Evolutionary conservation across 108 stramenopile genomes (phyloP).

Genomic region (Pseudonitzschia pungens): DNA sequence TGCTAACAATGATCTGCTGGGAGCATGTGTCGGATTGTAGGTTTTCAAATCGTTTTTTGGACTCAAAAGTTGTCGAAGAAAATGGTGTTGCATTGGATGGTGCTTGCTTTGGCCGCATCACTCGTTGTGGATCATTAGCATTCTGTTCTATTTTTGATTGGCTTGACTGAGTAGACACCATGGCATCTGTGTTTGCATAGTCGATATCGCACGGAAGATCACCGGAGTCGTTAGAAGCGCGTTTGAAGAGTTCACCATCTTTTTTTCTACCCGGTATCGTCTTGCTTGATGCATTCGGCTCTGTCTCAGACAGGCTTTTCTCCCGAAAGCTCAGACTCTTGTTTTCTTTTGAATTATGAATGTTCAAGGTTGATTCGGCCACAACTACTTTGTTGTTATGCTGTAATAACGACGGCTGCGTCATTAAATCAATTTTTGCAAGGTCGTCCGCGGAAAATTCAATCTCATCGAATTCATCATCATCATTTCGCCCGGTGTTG

Average conservation of each 20-base stretch:
- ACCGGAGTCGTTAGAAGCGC: slow-evolving; percentile 23
- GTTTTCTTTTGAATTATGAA: neutral
- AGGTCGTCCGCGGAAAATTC: slow-evolving; percentile 28
- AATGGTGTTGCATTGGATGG: neutral
- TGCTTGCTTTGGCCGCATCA: neutral
- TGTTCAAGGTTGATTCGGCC: neutral
- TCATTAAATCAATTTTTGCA: slow-evolving; percentile 25
- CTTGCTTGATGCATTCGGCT: neutral
- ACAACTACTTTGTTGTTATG: neutral
- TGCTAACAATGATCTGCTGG: neutral
- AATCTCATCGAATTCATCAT: slow-evolving; percentile 29
- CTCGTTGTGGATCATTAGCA: neutral
- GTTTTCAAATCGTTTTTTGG: neutral
- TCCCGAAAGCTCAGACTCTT: neutral
- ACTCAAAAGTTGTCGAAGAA: neutral
- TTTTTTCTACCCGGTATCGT: neutral
- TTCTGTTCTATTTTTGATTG: neutral
- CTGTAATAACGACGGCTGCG: neutral
- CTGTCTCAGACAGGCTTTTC: neutral
- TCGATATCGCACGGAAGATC: slow-evolving; percentile 55
- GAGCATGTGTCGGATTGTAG: neutral
- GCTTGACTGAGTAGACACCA: slow-evolving; percentile 27
- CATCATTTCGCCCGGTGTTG: neutral
- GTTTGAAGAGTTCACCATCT: neutral
- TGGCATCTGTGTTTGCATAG: slow-evolving; percentile 48